Evolutionary conservation across 2,329 filamentous ascomycete species (phyloP), one percentile per base, ranked within the genome.

Genomic region (Pyricularia sp.): DNA sequence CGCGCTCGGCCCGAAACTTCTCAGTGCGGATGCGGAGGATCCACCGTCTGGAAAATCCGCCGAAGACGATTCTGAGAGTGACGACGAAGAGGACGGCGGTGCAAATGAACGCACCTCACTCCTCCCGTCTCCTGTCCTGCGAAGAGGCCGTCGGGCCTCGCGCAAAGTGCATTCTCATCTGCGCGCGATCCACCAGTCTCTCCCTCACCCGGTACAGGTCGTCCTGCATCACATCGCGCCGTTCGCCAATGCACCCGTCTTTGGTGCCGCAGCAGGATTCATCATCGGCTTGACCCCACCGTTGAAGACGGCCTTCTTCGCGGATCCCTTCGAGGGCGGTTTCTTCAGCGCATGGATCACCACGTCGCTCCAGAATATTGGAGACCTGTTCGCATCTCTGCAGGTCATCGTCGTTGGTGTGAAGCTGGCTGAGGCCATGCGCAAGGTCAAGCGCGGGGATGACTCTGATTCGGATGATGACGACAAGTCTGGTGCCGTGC

Each of bases 321-420:
- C 78, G 67, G 77, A 82, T 14, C 82, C 82, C 10, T 75, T 84
- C 9, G 78, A 88, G 5, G 89, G 88, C 6, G 88, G 89, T 1
- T 85, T 88, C 69, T 84, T 91, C 72, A 88, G 85, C 25, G 88
- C 88, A 0, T 91, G 88, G 88, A 78, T 91, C 58, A 90, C 88
- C 0, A 81, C 82, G 0, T 84, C 85, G 0, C 77, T 91, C 25
- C 82, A 86, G 71, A 90, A 88, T 69, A 81, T 90, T 26, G 88
- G 89, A 3, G 80, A 83, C 0, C 79, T 91, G 0, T 91, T 91
- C 74, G 87, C 89, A 0, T 83, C 86, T 0, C 77, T 90, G 30
- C 89, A 90, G 33, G 86, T 91, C 20, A 83, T 91, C 20, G 83
- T 91, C 0, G 88, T 89, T 0, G 88, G 89, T 1, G 85, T 89